phyloP scores from a whole-genome alignment of 2,329 filamentous ascomycete species.

The Elsinoe arachidis region DNA sequence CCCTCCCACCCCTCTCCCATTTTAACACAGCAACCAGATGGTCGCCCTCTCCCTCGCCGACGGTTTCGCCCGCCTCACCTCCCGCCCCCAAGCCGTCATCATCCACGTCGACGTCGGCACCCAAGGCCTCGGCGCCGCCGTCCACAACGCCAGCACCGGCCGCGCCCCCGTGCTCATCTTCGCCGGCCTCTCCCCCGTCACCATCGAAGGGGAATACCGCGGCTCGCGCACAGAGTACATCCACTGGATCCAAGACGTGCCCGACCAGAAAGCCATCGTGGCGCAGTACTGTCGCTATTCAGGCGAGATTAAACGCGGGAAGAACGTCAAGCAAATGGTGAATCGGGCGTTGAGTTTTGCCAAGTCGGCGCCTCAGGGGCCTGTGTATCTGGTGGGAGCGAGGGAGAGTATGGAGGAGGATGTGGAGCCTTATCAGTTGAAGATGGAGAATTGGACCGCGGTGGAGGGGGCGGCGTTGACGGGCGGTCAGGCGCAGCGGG shows the following conservation, averaged over 20 bases:
- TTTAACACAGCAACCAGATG: constrained; percentile 47
- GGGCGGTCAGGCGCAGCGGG: constrained; percentile 44
- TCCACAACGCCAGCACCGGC: constrained; percentile 70
- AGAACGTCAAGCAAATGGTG: constrained; percentile 83
- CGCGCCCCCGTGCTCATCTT: constrained; percentile 69
- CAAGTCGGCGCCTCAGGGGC: constrained; percentile 65
- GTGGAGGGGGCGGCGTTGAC: constrained; percentile 59
- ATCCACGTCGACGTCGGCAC: constrained; percentile 77
- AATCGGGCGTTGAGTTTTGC: constrained; percentile 78
- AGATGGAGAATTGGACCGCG: constrained; percentile 61
- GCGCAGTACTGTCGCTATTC: constrained; percentile 78
- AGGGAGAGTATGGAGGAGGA: constrained; percentile 82
- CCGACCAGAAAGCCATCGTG: constrained; percentile 71
- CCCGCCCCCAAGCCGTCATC: constrained; percentile 66
- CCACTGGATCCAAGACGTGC: constrained; percentile 79
- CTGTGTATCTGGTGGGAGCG: constrained; percentile 69
- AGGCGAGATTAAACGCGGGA: constrained; percentile 73
- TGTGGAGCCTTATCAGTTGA: constrained; percentile 60
- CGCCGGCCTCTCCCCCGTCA: constrained; percentile 68
- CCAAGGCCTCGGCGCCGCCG: constrained; percentile 65
- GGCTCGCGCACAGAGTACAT: constrained; percentile 77
- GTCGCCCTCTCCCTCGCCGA: constrained; percentile 79
- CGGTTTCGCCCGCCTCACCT: constrained; percentile 64
- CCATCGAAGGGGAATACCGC: constrained; percentile 66
- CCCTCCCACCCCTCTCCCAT: not conserved